phyloP scores from a whole-genome alignment of 2,329 filamentous ascomycete genomes.

The Aspergillus pseudoviridinutans region DNA sequence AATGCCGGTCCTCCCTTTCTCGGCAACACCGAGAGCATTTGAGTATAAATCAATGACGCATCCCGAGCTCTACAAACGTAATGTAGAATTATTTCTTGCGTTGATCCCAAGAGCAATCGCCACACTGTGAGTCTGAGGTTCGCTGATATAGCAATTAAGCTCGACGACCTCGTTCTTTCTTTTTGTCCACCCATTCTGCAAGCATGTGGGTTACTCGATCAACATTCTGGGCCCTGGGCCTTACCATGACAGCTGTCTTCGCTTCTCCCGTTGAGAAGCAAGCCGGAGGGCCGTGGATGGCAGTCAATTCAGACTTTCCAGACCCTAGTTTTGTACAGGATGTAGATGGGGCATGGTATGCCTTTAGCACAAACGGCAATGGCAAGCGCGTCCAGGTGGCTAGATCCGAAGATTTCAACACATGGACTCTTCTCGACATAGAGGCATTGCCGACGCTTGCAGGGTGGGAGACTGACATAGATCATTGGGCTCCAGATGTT shows the following conservation, averaged over 20 bases:
- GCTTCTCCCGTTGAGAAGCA: conserved; percentile 19
- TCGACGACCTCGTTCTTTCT: not conserved
- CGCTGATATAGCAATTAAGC: conserved; percentile 1
- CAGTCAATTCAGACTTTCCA: conserved; percentile 37
- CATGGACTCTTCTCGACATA: conserved; percentile 47
- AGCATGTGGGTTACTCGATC: conserved; percentile 7
- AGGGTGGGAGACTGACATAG: conserved; percentile 51
- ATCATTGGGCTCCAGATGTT: conserved; percentile 63
- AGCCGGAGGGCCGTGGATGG: conserved; percentile 17
- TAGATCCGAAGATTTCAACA: conserved; percentile 45
- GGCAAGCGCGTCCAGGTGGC: conserved; percentile 54
- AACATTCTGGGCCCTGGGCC: conserved; percentile 2
- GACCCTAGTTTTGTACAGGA: conserved; percentile 46
- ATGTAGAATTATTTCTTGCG: not conserved
- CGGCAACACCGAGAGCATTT: not conserved
- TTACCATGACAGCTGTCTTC: conserved; percentile 11
- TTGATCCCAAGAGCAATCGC: not conserved
- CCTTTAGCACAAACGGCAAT: conserved; percentile 54
- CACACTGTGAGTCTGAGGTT: not conserved
- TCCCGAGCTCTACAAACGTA: not conserved
- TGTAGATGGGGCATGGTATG: conserved; percentile 51
- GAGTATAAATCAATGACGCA: conserved; percentile 9
- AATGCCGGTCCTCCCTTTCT: not conserved
- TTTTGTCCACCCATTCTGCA: not conserved
- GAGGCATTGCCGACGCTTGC: conserved; percentile 54